Base-by-base conservation (phyloP, 371 early-diverging fungal genomes). In the Zopfochytrium polystomum region DNA sequence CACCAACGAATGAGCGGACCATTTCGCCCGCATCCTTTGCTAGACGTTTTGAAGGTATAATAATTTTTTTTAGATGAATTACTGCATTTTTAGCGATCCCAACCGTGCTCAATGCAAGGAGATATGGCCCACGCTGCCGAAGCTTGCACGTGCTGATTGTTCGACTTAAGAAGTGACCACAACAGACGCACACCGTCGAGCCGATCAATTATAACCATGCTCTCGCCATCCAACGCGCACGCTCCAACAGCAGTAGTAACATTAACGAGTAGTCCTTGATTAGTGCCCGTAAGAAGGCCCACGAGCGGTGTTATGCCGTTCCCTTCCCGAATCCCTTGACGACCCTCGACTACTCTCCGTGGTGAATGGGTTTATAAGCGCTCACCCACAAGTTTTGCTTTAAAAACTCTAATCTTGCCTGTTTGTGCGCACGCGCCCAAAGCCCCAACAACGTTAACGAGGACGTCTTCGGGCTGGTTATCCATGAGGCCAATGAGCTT, bases 21-120 rank as follows among this genome's bases (percentile, higher is more conserved):
- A 81, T 81, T 66, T 83, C 84, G 3, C 82, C 82, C 4, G 84
- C 80, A 46, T 81, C 81, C 58, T 81, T 83, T 25, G 84, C 82
- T 78, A 54, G n/a, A 59, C 5, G 2, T 15, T 25, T 0, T 15
- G 31, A 46, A 29, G 23, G 32, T 5, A 48, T 0, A 1, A 35
- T 22, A 42, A 13, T 54, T 23, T 4, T 15, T 29, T 11, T 33
- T 49, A 58, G 42, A 22, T 4, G 7, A 42, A 1, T 0, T 1
- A 34, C 33, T 43, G 42, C 31, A 62, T 51, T 0, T 60, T 1
- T 22, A 29, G 22, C 25, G 23, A 1, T 1, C 29, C 26, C 20
- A 68, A 80, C 80, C 82, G 60, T 81, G 77, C 52, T 81, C 81
- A 27, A 81, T 81, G 65, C 82, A 83, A 0, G 84, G 84, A 1